These are phyloP conservation scores for Draba incana DNA, from an alignment of 345 rosid genomes.

Conservation along the genomic window DNA sequence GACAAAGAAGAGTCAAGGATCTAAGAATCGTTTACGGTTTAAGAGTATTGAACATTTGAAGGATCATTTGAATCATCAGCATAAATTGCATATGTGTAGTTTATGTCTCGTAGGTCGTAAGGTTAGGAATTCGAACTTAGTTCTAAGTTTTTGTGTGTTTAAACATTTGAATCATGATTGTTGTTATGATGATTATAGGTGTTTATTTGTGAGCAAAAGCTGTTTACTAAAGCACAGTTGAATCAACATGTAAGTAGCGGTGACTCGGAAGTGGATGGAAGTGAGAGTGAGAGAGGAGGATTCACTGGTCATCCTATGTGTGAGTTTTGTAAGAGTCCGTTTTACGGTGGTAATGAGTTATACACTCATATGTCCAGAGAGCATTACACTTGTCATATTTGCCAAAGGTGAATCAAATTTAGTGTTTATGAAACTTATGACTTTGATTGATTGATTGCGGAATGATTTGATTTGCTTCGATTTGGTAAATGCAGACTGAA, in stretches of 20 bases:
- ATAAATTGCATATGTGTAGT: slow-evolving; percentile 76
- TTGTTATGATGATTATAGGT: slow-evolving; percentile 47
- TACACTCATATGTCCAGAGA: slow-evolving; percentile 87
- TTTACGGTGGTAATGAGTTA: slow-evolving; percentile 88
- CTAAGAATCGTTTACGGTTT: slow-evolving; percentile 55
- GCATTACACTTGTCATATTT: slow-evolving; percentile 87
- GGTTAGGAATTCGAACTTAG: slow-evolving; percentile 45
- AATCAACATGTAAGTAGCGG: slow-evolving; percentile 78
- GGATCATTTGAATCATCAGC: slow-evolving; percentile 74
- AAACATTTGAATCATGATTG: neutral
- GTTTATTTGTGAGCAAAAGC: slow-evolving; percentile 88
- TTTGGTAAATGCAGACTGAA: slow-evolving; percentile 60
- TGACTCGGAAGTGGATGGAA: slow-evolving; percentile 91
- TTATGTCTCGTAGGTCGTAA: slow-evolving; percentile 90
- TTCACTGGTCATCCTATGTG: slow-evolving; percentile 89
- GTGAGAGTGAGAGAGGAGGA: slow-evolving; percentile 92
- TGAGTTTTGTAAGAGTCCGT: slow-evolving; percentile 75
- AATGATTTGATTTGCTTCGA: neutral
- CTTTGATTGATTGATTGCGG: slow-evolving; percentile 9
- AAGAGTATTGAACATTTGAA: slow-evolving; percentile 80
- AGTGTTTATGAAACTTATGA: neutral
- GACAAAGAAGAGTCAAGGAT: slow-evolving; percentile 45
- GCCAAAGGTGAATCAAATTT: slow-evolving; percentile 69
- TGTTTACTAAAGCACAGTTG: slow-evolving; percentile 71
- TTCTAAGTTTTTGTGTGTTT: neutral